Percentiles rank a stretch among this genome's conserved stretches.
phyloP scores from a whole-genome alignment of 2,329 filamentous ascomycete genomes.

The Colletotrichum shisoi region DNA sequence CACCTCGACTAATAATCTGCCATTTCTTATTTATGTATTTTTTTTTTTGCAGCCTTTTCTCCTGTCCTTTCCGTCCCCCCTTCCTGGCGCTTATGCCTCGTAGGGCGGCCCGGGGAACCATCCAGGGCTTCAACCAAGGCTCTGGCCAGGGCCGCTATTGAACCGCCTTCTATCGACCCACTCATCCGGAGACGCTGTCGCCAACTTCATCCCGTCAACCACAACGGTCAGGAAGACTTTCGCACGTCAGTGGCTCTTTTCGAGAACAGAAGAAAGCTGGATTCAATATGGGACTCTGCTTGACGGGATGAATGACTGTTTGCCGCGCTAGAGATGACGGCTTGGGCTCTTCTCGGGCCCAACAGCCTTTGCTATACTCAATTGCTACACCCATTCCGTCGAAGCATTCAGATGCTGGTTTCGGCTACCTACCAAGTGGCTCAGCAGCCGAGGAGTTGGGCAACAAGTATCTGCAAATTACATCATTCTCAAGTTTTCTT shows the following conservation, averaged over 20 bases:
- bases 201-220: background rate
- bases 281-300: too few species aligned
- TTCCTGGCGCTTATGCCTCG: background rate
- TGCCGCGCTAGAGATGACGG: background rate
- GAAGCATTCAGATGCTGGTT: background rate
- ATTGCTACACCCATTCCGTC: background rate
- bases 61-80: too few species aligned
- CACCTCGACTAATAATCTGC: too few species aligned
- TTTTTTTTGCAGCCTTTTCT: too few species aligned
- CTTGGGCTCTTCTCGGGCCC: background rate
- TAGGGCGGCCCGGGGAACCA: slow-evolving; percentile 27
- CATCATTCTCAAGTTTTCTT: background rate
- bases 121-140: too few species aligned
- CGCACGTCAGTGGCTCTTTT: background rate
- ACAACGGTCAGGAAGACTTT: background rate
- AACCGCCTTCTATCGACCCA: slow-evolving; percentile 4
- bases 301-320: background rate
- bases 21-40: too few species aligned
- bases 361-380: background rate
- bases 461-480: too few species aligned
- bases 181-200: slow-evolving; percentile 12
- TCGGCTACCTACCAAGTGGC: background rate
- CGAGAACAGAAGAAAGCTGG: background rate
- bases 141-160: background rate
- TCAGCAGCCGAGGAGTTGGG: too few species aligned